Evolutionary conservation across 371 early-diverging fungal species (phyloP).

Genomic region (Thermomucor indicae-seudaticae): DNA sequence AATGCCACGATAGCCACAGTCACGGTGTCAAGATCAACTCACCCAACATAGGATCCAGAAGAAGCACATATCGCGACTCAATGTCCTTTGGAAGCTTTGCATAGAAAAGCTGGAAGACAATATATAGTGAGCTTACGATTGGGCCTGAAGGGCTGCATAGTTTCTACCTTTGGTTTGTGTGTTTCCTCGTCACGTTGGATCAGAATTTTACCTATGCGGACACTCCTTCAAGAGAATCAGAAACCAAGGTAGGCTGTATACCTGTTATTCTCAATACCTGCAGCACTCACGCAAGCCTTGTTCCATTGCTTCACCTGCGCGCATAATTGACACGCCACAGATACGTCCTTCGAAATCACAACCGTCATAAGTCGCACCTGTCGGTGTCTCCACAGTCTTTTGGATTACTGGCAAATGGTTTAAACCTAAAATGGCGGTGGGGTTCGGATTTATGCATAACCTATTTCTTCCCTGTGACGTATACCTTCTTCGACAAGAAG

Average conservation of each 20-base stretch:
- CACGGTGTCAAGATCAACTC: conserved; percentile 14
- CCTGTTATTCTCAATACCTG: conserved; percentile 29
- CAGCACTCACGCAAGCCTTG: conserved; percentile 91
- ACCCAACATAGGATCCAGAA: conserved; percentile 94
- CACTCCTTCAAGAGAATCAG: conserved; percentile 43
- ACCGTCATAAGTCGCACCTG: conserved; percentile 69
- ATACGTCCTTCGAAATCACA: conserved; percentile 83
- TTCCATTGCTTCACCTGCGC: conserved; percentile 94
- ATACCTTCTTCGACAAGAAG: conserved; percentile 49
- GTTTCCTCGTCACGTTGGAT: conserved; percentile 96
- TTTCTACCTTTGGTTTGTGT: conserved; percentile 70
- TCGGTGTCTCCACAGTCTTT: conserved; percentile 76
- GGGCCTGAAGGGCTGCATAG: background rate
- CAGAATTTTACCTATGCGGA: conserved; percentile 91
- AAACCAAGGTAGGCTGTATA: background rate
- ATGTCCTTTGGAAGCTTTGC: conserved; percentile 90
- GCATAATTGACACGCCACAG: conserved; percentile 95
- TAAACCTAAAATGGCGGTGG: conserved; percentile 49
- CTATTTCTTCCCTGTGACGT: background rate
- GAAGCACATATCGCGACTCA: conserved; percentile 74
- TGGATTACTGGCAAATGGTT: conserved; percentile 87
- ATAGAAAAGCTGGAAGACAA: conserved; percentile 68
- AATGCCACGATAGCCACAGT: background rate
- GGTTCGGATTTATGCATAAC: background rate
- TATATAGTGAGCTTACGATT: background rate